Percentiles rank a stretch among this genome's conserved stretches.
These are phyloP conservation scores for Nyssa sinensis DNA, from an alignment of 148 eudicot species.

Conservation along the genomic window DNA sequence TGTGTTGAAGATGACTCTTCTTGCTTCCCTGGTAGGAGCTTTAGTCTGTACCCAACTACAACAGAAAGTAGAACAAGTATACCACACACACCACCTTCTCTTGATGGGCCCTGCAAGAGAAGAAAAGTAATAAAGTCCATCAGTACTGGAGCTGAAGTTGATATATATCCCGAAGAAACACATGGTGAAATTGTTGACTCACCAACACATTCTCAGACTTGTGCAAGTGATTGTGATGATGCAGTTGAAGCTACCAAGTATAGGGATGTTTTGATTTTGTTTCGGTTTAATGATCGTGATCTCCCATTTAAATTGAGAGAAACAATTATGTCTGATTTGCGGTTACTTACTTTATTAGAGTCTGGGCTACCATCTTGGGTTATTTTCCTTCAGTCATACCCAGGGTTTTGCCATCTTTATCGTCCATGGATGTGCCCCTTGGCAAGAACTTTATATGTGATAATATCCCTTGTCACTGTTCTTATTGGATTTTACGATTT, in stretches of 20 bases:
- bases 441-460: constrained; percentile 76
- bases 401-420: constrained; percentile 78
- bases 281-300: constrained; percentile 77
- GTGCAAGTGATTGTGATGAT: constrained; percentile 49
- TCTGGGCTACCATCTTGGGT: constrained; percentile 99
- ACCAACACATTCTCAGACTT: constrained; percentile 32
- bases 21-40: constrained; percentile 29
- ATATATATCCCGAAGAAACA: constrained; percentile 39
- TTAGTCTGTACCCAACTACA: constrained; percentile 28
- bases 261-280: constrained; percentile 73
- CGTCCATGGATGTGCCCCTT: constrained; percentile 99
- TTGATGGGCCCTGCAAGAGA: constrained; percentile 70
- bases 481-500: constrained; percentile 92
- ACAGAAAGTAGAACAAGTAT: constrained; percentile 18
- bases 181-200: constrained; percentile 38
- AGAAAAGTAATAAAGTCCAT: constrained; percentile 60
- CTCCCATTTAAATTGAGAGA: constrained; percentile 79
- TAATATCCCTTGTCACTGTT: constrained; percentile 75
- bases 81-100: constrained; percentile 69
- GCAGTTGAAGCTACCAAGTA: constrained; percentile 55
- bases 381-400: constrained; percentile 92
- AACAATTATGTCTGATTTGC: constrained; percentile 67
- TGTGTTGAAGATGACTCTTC: constrained; percentile 39
- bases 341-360: constrained; percentile 85
- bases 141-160: constrained; percentile 36